A percentile compares a stretch with the other conserved stretches of the same genome.
These are phyloP conservation scores for Ascocoryne sarcoides DNA, from an alignment of 2,329 filamentous ascomycete species.

Conservation along the genomic window DNA sequence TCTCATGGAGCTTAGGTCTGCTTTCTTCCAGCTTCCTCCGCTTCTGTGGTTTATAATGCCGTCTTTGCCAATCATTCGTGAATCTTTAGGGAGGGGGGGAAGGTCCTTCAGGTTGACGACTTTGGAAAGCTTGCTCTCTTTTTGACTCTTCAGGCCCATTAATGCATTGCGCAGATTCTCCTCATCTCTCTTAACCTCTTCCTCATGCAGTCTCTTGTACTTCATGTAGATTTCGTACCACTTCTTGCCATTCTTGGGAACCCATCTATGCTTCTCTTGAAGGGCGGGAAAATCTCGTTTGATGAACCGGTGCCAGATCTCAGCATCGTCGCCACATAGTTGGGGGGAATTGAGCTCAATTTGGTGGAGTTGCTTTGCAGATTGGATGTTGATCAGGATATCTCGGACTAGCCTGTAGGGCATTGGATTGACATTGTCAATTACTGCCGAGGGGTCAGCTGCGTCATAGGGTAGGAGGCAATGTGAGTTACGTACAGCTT, in stretches of 20 bases:
- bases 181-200: slow-evolving; percentile 48
- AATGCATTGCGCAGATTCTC: slow-evolving; percentile 45
- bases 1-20: slow-evolving; percentile 29
- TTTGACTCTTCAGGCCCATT: slow-evolving; percentile 48
- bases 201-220: slow-evolving; percentile 51
- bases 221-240: slow-evolving; percentile 75
- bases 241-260: slow-evolving; percentile 55
- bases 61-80: slow-evolving; percentile 26
- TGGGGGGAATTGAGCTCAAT: slow-evolving; percentile 74
- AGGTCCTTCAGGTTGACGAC: slow-evolving; percentile 44
- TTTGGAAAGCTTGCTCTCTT: slow-evolving; percentile 46
- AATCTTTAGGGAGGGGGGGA: slow-evolving; percentile 34
- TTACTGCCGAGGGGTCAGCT: slow-evolving; percentile 30
- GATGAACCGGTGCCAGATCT: slow-evolving; percentile 76
- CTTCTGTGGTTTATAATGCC: slow-evolving; percentile 4
- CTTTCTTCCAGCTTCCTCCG: slow-evolving; percentile 19
- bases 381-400: slow-evolving; percentile 64
- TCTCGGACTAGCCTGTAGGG: slow-evolving; percentile 57
- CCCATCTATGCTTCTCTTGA: slow-evolving; percentile 49
- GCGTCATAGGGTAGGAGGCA: slow-evolving; percentile 3
- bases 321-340: slow-evolving; percentile 57
- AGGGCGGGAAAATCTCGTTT: slow-evolving; percentile 60
- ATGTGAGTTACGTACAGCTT: slow-evolving; percentile 21
- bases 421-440: slow-evolving; percentile 64
- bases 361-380: slow-evolving; percentile 62